phyloP scores from a whole-genome alignment of 2,329 filamentous ascomycete species.

The Fusarium albosuccineum region DNA sequence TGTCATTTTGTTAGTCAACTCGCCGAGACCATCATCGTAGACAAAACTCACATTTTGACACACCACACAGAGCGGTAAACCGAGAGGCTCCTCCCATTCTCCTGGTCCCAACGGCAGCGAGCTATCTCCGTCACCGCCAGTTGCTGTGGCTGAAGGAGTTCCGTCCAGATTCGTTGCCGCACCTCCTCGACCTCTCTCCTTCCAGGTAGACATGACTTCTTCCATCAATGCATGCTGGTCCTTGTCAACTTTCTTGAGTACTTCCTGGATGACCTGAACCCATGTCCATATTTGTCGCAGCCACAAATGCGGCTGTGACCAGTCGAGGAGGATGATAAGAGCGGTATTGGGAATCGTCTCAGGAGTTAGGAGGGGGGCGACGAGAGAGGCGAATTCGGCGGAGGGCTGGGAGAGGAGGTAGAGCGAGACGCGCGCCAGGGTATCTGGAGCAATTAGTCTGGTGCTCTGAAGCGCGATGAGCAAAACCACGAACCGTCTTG shows the following conservation, averaged over 20 bases:
- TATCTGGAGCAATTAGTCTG: constrained; percentile 71
- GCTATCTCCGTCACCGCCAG: constrained; percentile 71
- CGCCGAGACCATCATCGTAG: constrained; percentile 6
- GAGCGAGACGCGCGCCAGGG: constrained; percentile 87
- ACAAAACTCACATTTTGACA: constrained; percentile 82
- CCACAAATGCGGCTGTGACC: constrained; percentile 95
- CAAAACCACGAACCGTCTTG: constrained; percentile 77
- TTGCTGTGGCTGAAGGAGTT: constrained; percentile 66
- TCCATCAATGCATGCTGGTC: constrained; percentile 88
- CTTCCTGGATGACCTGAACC: constrained; percentile 84
- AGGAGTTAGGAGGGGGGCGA: constrained; percentile 86
- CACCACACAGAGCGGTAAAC: constrained; percentile 91
- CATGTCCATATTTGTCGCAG: constrained; percentile 89
- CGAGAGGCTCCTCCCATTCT: constrained; percentile 92
- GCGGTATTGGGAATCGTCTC: constrained; percentile 88
- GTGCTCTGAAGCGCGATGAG: not conserved
- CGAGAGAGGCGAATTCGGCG: constrained; percentile 82
- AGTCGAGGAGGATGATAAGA: constrained; percentile 93
- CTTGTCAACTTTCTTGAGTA: constrained; percentile 78
- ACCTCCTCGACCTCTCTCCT: constrained; percentile 78
- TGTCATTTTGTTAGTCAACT: constrained; percentile 52
- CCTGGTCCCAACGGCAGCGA: constrained; percentile 85
- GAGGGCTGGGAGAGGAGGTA: constrained; percentile 91
- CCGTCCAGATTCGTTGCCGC: constrained; percentile 73
- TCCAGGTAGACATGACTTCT: constrained; percentile 84